A percentile compares a stretch with the other conserved stretches of the same genome.
Evolutionary conservation across 495 filamentous ascomycete species (phyloP).

Genomic region (Amphirosellinia nigrospora): DNA sequence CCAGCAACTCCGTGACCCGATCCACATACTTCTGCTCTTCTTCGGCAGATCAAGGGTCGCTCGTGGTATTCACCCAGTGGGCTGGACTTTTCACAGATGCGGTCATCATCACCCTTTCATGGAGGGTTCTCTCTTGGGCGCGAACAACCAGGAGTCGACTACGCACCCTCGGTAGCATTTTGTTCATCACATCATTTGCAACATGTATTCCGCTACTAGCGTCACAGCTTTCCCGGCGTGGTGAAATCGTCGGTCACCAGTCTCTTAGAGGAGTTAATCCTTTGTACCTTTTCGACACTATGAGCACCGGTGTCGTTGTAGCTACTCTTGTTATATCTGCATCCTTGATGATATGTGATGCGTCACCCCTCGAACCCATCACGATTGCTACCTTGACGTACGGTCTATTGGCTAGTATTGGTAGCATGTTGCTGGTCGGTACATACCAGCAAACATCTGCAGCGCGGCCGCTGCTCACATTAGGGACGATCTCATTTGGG

Average conservation of each 20-base stretch:
- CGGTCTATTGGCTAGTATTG: conserved; percentile 38
- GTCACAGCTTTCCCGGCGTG: conserved; percentile 31
- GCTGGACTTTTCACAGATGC: conserved; percentile 49
- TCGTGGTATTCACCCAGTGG: conserved; percentile 44
- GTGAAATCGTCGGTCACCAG: conserved; percentile 32
- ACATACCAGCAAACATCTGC: conserved; percentile 48
- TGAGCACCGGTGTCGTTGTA: conserved; percentile 48
- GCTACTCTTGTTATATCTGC: conserved; percentile 47
- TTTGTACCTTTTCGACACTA: conserved; percentile 49
- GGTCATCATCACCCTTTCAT: conserved; percentile 45
- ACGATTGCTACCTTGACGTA: conserved; percentile 47
- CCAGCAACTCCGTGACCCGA: conserved; percentile 27
- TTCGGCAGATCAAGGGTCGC: conserved; percentile 32
- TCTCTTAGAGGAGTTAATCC: conserved; percentile 35
- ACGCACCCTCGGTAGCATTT: conserved; percentile 45
- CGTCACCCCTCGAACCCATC: conserved; percentile 43
- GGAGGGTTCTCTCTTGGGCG: conserved; percentile 55
- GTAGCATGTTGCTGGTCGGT: conserved; percentile 39
- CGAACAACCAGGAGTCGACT: conserved; percentile 51
- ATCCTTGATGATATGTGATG: conserved; percentile 47
- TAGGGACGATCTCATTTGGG: conserved; percentile 45
- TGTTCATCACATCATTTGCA: conserved; percentile 38
- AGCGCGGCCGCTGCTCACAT: conserved; percentile 33
- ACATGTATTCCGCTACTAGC: conserved; percentile 31
- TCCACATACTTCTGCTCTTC: conserved; percentile 55